Conservation (phyloP, 148 eudicot species). For the Fagopyrum tataricum region DNA sequence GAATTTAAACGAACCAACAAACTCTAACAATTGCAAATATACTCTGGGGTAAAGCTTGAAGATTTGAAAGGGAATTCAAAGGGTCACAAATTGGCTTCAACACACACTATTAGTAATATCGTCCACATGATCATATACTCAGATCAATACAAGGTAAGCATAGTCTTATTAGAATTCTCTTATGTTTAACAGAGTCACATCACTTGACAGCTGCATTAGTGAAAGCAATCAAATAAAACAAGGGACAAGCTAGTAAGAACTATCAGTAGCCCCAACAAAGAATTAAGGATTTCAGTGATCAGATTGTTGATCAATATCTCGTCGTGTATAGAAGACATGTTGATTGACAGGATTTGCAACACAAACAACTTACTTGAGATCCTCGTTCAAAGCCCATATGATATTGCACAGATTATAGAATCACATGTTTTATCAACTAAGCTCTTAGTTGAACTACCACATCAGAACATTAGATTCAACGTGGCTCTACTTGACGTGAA, state of each 20-base stretch:
- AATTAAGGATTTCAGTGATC: constrained; percentile 45
- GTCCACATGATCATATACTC: constrained; percentile 43
- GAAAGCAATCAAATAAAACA: constrained; percentile 55
- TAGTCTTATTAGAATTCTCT: constrained; percentile 54
- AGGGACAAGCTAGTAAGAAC: constrained; percentile 58
- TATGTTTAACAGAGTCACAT: constrained; percentile 43
- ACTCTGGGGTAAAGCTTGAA: constrained; percentile 49
- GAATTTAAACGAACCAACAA: constrained; percentile 32
- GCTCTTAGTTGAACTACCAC: constrained; percentile 71
- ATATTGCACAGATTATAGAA: constrained; percentile 44
- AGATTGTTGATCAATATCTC: constrained; percentile 52
- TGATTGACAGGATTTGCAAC: constrained; percentile 57
- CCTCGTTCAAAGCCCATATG: constrained; percentile 35
- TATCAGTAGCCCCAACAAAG: constrained; percentile 50
- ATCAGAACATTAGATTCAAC: constrained; percentile 61
- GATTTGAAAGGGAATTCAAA: constrained; percentile 33
- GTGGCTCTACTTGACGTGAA: constrained; percentile 41
- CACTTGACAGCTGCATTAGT: constrained; percentile 34
- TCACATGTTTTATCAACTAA: constrained; percentile 52
- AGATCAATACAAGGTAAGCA: constrained; percentile 45
- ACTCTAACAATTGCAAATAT: constrained; percentile 63
- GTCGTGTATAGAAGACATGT: constrained; percentile 40
- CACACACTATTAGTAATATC: constrained; percentile 45
- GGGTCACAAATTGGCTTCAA: constrained; percentile 51
- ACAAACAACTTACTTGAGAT: constrained; percentile 27